phyloP scores from a whole-genome alignment of 192 early-diverging fungal genomes.

The Backusella mclennaniae region DNA sequence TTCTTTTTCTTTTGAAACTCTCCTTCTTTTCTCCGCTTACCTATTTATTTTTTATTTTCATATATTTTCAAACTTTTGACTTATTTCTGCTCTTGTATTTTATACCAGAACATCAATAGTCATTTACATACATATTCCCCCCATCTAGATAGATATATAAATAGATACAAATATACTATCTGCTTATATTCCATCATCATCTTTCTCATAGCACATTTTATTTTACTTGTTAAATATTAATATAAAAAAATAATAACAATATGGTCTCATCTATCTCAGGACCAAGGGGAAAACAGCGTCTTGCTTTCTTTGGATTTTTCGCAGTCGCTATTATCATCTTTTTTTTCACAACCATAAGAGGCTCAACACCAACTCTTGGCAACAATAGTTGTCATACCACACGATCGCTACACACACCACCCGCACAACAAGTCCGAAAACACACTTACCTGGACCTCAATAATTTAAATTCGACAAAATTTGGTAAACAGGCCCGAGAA shows the following conservation, averaged over 20 bases:
- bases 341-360: neutral
- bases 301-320: neutral
- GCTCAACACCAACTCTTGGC: neutral
- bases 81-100: neutral
- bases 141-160: neutral
- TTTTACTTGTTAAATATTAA: neutral
- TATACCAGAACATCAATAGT: neutral
- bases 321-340: neutral
- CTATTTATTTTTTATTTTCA: neutral
- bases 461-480: constrained; percentile 23
- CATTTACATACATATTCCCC: neutral
- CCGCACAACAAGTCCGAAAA: neutral
- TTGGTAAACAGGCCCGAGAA: constrained; percentile 18
- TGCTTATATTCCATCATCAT: neutral
- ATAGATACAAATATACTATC: neutral
- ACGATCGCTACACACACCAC: neutral
- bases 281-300: constrained; percentile 6
- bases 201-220: neutral
- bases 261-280: constrained; percentile 7
- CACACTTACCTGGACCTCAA: constrained; percentile 23
- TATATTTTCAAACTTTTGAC: neutral
- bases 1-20: neutral
- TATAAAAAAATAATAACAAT: neutral
- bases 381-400: constrained; percentile 10
- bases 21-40: constrained; percentile 1